Conservation (phyloP, 2,329 filamentous ascomycete species). For the Lachnellula hyalina region DNA sequence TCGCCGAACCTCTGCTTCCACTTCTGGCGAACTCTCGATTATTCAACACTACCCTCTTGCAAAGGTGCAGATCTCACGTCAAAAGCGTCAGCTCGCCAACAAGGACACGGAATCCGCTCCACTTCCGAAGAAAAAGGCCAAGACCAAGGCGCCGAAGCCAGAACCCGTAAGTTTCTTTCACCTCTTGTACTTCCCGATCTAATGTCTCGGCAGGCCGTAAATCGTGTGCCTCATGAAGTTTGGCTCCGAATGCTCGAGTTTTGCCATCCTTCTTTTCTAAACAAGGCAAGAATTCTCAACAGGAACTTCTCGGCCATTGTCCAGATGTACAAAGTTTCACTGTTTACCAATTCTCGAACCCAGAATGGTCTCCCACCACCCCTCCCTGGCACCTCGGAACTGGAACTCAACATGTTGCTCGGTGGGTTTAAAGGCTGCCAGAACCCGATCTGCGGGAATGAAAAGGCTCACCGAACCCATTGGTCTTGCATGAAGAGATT, state of each 20-base stretch:
- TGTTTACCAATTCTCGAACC: constrained; percentile 27
- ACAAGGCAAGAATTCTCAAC: constrained; percentile 25
- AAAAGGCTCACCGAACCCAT: constrained; percentile 24
- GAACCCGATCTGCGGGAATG: constrained; percentile 21
- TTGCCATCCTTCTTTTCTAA: constrained; percentile 26
- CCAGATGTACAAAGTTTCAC: constrained; percentile 18
- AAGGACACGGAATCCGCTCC: neutral
- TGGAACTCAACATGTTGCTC: constrained; percentile 27
- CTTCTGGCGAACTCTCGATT: neutral
- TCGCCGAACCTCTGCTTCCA: neutral
- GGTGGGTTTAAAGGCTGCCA: constrained; percentile 27
- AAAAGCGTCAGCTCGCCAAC: constrained; percentile 12
- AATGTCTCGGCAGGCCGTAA: constrained; percentile 14
- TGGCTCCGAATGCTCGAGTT: constrained; percentile 30
- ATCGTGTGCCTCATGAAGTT: constrained; percentile 16
- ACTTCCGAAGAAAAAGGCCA: constrained; percentile 12
- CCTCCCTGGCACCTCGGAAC: constrained; percentile 18
- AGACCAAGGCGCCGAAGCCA: neutral
- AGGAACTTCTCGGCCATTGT: constrained; percentile 19
- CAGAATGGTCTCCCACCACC: constrained; percentile 27
- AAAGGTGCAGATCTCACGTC: constrained; percentile 2
- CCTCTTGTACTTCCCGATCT: constrained; percentile 1
- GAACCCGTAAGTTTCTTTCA: constrained; percentile 16
- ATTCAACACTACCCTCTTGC: too few species aligned
- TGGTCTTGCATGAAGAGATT: constrained; percentile 31